These are phyloP conservation scores for Antitrichia curtipendula DNA, from an alignment of 225 moss, liverwort and hornwort genomes.

Conservation along the genomic window DNA sequence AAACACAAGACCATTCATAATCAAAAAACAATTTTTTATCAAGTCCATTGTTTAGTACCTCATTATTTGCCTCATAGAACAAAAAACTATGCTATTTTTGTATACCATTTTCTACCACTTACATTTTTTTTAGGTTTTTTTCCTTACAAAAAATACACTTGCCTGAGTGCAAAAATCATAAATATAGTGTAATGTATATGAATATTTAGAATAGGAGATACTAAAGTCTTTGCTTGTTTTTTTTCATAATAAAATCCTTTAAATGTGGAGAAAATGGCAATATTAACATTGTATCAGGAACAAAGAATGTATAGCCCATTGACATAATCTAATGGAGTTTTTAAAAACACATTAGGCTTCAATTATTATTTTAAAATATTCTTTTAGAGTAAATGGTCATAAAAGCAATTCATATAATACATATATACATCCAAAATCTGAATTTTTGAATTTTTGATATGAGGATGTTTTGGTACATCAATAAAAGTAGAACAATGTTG, in stretches of 20 bases:
- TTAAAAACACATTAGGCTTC: neutral
- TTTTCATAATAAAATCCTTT: neutral
- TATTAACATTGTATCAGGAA: neutral
- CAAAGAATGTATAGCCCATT: no score
- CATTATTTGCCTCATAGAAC: neutral
- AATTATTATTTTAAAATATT: neutral
- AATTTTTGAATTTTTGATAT: neutral
- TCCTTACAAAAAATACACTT: neutral
- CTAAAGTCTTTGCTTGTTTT: no score
- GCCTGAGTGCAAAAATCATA: neutral
- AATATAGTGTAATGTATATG: neutral
- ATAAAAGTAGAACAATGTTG: neutral
- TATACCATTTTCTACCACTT: neutral
- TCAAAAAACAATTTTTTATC: no score
- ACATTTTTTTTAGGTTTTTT: neutral
- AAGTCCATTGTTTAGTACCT: neutral
- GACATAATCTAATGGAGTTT: neutral
- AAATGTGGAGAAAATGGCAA: neutral
- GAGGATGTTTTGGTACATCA: neutral
- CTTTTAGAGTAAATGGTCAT: neutral
- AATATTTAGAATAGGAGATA: neutral
- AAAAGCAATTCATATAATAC: neutral
- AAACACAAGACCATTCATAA: neutral
- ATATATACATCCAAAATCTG: neutral
- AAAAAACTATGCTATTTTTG: neutral